Conservation (phyloP, 768 basidiomycete species). For the Leccinellum rugosiceps region DNA sequence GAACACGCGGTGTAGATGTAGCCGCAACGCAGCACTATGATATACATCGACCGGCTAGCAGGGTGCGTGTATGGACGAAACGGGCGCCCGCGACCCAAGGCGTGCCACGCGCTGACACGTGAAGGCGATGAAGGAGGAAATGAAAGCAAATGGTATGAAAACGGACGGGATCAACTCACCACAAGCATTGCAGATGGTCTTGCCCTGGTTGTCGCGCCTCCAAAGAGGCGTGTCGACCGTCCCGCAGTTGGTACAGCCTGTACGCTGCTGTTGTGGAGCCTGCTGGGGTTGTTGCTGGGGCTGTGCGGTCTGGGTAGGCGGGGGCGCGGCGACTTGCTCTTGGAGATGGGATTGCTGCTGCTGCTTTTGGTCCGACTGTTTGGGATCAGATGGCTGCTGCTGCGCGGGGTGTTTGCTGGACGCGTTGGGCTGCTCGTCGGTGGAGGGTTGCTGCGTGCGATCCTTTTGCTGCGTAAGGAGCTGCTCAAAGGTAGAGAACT, state of each 20-base stretch:
- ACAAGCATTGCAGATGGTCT: slow-evolving; percentile 86
- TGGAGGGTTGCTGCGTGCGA: slow-evolving; percentile 18
- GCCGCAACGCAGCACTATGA: slow-evolving; percentile 32
- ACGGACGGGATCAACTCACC: slow-evolving; percentile 53
- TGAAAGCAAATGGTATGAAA: slow-evolving; percentile 34
- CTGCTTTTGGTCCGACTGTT: slow-evolving; percentile 14
- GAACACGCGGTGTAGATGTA: slow-evolving; percentile 35
- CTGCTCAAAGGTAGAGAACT: slow-evolving; percentile 32
- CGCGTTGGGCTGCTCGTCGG: slow-evolving; percentile 13
- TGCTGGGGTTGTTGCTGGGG: slow-evolving; percentile 24
- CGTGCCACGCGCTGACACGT: slow-evolving; percentile 37
- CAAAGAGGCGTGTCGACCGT: slow-evolving; percentile 80
- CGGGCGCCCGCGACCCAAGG: slow-evolving; percentile 33
- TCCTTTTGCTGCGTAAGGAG: slow-evolving; percentile 31
- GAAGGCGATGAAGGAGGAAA: slow-evolving; percentile 32
- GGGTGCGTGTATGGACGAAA: slow-evolving; percentile 24
- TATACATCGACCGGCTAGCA: slow-evolving; percentile 32
- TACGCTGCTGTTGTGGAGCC: slow-evolving; percentile 39
- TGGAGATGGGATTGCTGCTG: slow-evolving; percentile 14
- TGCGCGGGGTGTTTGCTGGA: slow-evolving; percentile 12
- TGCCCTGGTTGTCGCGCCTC: slow-evolving; percentile 79
- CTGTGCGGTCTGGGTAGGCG: slow-evolving; percentile 24
- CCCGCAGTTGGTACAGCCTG: slow-evolving; percentile 67
- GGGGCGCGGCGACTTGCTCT: slow-evolving; percentile 28
- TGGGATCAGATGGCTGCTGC: slow-evolving; percentile 7